Evolutionary conservation across 192 early-diverging fungal genomes (phyloP), one percentile per base, ranked within the genome.

Genomic region (Cetraspora pellucida): DNA sequence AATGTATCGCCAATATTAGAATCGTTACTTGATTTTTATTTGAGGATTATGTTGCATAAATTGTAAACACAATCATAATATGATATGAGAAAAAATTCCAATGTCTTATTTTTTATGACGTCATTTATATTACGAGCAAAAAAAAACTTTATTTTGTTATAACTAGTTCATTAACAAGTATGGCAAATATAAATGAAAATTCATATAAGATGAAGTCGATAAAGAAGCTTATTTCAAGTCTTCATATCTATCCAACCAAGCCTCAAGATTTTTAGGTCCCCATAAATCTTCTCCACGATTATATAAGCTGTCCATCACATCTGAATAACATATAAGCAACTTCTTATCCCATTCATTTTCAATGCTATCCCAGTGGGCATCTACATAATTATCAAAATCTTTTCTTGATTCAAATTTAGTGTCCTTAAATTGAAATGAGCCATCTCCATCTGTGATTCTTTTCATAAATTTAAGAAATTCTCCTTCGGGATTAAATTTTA

Each of bases 331-430:
- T 17, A 66, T 7, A 21, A 66, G 43, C 10, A 66, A 45, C 19
- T 23, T 44, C 21, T 66, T 46, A 66, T 66, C 64, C 64, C 64
- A 66, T n/a, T 44, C 3, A 46, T 66, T 66, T 45, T n/a, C 1
- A 17, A 66, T 43, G 17, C 6, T 44, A 21, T 23, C 0, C 64
- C 64, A 66, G 21, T 66, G 16, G 8, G 1, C 7, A 43, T 66
- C n/a, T 10, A 27, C 64, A 45, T 46, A 66, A 10, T 43, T 19
- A 11, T 66, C 43, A 4, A 66, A 27, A 2, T 66, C 43, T 10
- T 8, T 43, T 37, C 64, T 37, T 6, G 64, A 66, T 7, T 44
- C 8, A 21, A 66, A 66, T 3, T 17, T 19, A 3, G 0, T 66
- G 19, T 44, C 8, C 44, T 66, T 13, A 43, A 66, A 66, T 43